Percentiles rank a stretch among this genome's conserved stretches.
phyloP scores from a whole-genome alignment of 441 rosid genomes.

The Erodium moschatum region DNA sequence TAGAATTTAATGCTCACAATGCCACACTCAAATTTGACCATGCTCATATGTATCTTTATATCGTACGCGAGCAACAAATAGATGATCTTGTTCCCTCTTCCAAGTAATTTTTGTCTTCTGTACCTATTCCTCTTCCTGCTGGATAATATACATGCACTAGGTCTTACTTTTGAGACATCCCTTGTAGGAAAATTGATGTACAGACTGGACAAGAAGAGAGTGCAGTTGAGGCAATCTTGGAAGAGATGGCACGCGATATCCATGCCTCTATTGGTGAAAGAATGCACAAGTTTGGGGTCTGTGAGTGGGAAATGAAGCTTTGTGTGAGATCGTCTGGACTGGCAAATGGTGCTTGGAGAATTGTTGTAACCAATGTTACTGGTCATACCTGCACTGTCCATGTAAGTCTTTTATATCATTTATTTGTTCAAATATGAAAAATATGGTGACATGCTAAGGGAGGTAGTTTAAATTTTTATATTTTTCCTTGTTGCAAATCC shows the following conservation, averaged over 20 bases:
- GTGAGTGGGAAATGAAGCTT: conserved; percentile 98
- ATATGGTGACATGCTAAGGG: not conserved
- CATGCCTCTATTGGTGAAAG: conserved; percentile 75
- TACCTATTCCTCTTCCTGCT: conserved; percentile 11
- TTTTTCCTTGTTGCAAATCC: conserved; percentile 5
- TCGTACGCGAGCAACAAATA: conserved; percentile 77
- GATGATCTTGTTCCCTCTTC: conserved; percentile 81
- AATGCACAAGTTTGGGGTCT: conserved; percentile 87
- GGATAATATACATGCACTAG: conserved; percentile 16
- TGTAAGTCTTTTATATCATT: conserved; percentile 47
- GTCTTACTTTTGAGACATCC: conserved; percentile 27
- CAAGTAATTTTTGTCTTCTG: conserved; percentile 42
- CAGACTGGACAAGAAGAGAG: conserved; percentile 63
- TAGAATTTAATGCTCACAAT: conserved; percentile 88
- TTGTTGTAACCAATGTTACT: conserved; percentile 75
- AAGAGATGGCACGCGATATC: conserved; percentile 65
- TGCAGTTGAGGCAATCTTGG: conserved; percentile 59
- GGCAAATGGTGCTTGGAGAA: conserved; percentile 96
- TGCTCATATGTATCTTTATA: conserved; percentile 91
- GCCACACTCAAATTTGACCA: conserved; percentile 74
- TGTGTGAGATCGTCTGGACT: conserved; percentile 76
- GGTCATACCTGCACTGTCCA: conserved; percentile 89
- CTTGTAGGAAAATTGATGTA: conserved; percentile 70
- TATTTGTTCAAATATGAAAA: conserved; percentile 7
- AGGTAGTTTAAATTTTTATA: not conserved